Percentiles rank a stretch among this genome's conserved stretches.
Evolutionary conservation across 176 grass and related monocot species (phyloP).

Genomic region (Calamus simplicifolius): DNA sequence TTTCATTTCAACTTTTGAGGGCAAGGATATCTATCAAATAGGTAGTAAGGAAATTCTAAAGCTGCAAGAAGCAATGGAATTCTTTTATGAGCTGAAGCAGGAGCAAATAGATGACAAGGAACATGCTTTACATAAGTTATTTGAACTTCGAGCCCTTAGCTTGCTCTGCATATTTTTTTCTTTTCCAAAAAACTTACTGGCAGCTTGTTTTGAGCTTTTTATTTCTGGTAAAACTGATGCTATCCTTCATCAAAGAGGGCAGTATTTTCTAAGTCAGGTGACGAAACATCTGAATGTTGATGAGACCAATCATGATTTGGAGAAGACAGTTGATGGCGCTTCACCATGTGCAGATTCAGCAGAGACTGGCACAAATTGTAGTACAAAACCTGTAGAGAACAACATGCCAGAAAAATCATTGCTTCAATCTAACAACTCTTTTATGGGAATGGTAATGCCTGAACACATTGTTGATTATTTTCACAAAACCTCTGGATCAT

Average conservation of each 20-base stretch:
- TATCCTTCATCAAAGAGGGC: constrained; percentile 29
- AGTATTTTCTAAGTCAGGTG: constrained; percentile 81
- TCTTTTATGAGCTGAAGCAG: constrained; percentile 54
- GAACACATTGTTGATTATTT: too few relatives aligned
- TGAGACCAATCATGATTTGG: constrained; percentile 29
- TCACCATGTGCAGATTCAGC: constrained; percentile 26
- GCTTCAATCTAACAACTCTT: constrained; percentile 46
- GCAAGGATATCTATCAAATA: constrained; percentile 70
- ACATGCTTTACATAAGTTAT: constrained; percentile 40
- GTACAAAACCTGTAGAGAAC: constrained; percentile 18
- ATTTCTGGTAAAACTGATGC: constrained; percentile 53
- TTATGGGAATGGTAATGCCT: constrained; percentile 62
- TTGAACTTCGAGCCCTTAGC: constrained; percentile 58
- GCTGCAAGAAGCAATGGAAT: constrained; percentile 45
- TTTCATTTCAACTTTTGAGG: constrained; percentile 81
- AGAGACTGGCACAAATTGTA: constrained; percentile 17
- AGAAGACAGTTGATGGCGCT: constrained; percentile 18
- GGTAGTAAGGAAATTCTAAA: constrained; percentile 33
- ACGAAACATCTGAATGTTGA: constrained; percentile 41
- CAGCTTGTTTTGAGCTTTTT: constrained; percentile 62
- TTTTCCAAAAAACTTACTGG: constrained; percentile 69
- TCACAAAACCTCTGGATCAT: too few relatives aligned
- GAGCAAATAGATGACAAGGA: constrained; percentile 29
- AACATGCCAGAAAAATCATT: constrained; percentile 23
- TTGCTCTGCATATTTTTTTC: constrained; percentile 80